These are phyloP conservation scores for Kurtzmaniella quercitrusa DNA, from an alignment of 1,139 yeast species.

Conservation along the genomic window DNA sequence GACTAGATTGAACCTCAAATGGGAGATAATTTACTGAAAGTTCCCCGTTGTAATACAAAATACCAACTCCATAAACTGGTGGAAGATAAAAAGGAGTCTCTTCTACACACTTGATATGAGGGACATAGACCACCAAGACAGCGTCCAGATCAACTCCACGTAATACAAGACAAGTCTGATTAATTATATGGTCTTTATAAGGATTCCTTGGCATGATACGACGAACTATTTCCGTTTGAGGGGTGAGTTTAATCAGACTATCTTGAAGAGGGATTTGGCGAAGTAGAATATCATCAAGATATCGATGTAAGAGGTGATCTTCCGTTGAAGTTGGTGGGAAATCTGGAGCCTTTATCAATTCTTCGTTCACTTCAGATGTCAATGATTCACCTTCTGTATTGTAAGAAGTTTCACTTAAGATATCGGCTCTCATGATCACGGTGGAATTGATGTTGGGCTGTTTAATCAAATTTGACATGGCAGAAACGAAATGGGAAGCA, in stretches of 20 bases:
- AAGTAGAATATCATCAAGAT: constrained; percentile 55
- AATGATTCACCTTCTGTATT: constrained; percentile 33
- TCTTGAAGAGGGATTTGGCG: constrained; percentile 39
- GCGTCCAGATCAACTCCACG: constrained; percentile 17
- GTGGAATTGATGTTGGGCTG: constrained; percentile 94
- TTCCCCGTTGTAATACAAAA: constrained; percentile 46
- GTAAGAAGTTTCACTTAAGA: constrained; percentile 53
- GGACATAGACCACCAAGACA: constrained; percentile 65
- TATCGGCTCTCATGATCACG: constrained; percentile 84
- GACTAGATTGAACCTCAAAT: constrained; percentile 30
- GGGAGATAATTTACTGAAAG: constrained; percentile 83
- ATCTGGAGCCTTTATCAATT: constrained; percentile 25
- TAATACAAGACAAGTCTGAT: constrained; percentile 72
- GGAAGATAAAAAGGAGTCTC: constrained; percentile 88
- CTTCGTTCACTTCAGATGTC: constrained; percentile 25
- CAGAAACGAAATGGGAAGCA: constrained; percentile 59
- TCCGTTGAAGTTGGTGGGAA: constrained; percentile 19
- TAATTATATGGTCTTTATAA: constrained; percentile 72
- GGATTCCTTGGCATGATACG: constrained; percentile 89
- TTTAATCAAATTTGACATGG: constrained; percentile 74
- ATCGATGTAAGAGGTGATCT: constrained; percentile 36
- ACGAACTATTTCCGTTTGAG: constrained; percentile 58
- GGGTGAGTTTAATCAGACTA: constrained; percentile 24
- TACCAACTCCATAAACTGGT: constrained; percentile 75
- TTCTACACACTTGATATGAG: constrained; percentile 59